Evolutionary conservation across 768 basidiomycete genomes (phyloP).

Genomic region (Tulasnella sp.): DNA sequence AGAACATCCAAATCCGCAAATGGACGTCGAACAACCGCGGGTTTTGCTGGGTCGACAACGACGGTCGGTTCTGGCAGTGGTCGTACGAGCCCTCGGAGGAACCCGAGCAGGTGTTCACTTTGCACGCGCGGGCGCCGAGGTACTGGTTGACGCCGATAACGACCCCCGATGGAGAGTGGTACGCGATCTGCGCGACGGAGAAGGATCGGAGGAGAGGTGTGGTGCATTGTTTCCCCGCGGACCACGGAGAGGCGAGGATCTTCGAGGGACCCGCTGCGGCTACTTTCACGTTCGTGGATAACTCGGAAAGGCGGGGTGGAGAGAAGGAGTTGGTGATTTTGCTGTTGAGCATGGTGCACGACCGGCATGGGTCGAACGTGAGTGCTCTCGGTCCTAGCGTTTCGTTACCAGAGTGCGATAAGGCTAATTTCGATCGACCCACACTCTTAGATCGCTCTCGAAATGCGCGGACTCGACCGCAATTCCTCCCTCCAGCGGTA

Average conservation of each 20-base stretch:
- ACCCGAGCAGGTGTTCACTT: conserved; percentile 4
- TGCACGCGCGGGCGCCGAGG: conserved; percentile 1
- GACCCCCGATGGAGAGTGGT: conserved; percentile 6
- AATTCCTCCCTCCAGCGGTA: neutral
- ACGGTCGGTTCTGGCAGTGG: neutral
- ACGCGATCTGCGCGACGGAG: conserved; percentile 19
- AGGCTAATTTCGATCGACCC: no score
- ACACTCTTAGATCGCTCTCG: neutral
- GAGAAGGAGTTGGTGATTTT: neutral
- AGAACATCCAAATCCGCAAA: conserved; percentile 8
- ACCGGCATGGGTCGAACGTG: neutral
- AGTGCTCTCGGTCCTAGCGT: no score
- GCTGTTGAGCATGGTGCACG: neutral
- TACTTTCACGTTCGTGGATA: neutral
- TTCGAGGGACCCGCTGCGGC: conserved; percentile 3
- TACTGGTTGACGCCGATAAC: conserved; percentile 8
- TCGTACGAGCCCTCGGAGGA: neutral
- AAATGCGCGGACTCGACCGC: neutral
- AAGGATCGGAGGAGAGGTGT: neutral
- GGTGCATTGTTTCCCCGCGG: conserved; percentile 15
- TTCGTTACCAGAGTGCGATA: no score
- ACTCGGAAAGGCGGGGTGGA: neutral
- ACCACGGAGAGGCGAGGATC: conserved; percentile 1
- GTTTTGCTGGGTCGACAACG: conserved; percentile 17
- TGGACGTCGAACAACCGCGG: neutral